A percentile compares a stretch with the other conserved stretches of the same genome.
phyloP scores from a whole-genome alignment of 176 grass and related monocot genomes.

The Triticum aestivum region IWGSC_CS_RefSeq_v2.1 NC_057797.1:131800546-131801045 shows the following conservation, averaged over 20 bases:
- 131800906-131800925: not conserved
- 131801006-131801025: not conserved
- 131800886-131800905: not conserved
- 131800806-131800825: not conserved
- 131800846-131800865: not conserved
- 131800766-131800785: conserved; percentile 22
- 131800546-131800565: conserved; percentile 58
- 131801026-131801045: conserved; percentile 1
- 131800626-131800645: conserved; percentile 80
- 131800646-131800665: conserved; percentile 88
- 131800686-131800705: conserved; percentile 93
- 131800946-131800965: not conserved
- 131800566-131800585: conserved; percentile 73
- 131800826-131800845: not conserved
- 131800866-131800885: not conserved
- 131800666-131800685: conserved; percentile 82
- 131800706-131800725: conserved; percentile 96
- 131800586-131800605: conserved; percentile 77
- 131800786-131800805: conserved; percentile 10
- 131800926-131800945: conserved; percentile 11
- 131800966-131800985: conserved; percentile 16
- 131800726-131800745: conserved; percentile 84
- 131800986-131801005: not conserved
- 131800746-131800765: conserved; percentile 90
- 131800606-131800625: conserved; percentile 79